Base-by-base conservation (phyloP, 495 filamentous ascomycete genomes). In the Clavariopsis aquatica region DNA sequence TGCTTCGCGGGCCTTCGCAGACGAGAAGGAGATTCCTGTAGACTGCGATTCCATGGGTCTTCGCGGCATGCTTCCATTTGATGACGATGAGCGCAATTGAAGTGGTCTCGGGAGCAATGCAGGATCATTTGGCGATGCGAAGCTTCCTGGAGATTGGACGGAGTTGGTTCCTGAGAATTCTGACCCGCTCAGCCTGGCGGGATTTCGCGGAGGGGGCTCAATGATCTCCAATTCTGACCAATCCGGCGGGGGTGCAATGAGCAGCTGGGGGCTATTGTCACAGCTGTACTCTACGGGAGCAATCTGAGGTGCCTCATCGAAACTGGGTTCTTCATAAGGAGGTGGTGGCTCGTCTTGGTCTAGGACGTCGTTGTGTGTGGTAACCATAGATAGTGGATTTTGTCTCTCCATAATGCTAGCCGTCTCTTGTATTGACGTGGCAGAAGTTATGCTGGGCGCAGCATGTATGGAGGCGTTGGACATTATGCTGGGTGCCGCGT, bases 1-100 rank as follows among this genome's bases (percentile, higher is more conserved):
- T n/a, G 66, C 66, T 38, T 69, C 66, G 15, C 51, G 49, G 22
- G 66, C 66, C 52, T 69, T 69, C 2, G 66, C 61, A 19, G 61
- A 65, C 9, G 57, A 64, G 10, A 56, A 60, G 27, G 59, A 24
- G 3, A n/a, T 28, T 26, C 20, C 38, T 27, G 36, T 19, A 5
- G 19, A 12, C 1, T 27, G 49, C 2, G 57, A 38, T 9, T 22
- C 1, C 8, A 49, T 2, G 12, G 49, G 12, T 51, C 38, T 41
- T 13, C 26, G 41, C 26, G 53, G 17, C 19, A 46, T 36, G 38
- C 10, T n/a, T 8, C 17, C 43, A 57, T 49, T 49, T 12, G 62
- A 52, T 1, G 56, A 60, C 27, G 15, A 26, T 34, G 59, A 38
- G 17, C 59, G 51, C 9, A 59, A 17, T 7, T 54, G 49, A 52